Evolutionary conservation across 306 rosid genomes (phyloP).

Genomic region (Senna siamea): DNA sequence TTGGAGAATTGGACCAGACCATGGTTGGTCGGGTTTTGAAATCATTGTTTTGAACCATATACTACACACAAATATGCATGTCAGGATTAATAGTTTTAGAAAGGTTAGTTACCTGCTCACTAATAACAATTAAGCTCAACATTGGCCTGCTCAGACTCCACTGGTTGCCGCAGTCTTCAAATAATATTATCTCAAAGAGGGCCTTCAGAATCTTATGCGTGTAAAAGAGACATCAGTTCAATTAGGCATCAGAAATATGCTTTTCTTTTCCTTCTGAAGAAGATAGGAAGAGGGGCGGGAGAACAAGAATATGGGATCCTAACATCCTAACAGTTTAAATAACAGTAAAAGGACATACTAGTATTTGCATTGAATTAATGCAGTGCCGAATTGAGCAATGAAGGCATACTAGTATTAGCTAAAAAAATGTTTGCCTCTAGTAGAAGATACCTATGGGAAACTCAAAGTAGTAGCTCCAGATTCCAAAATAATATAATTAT

Average conservation of each 20-base stretch:
- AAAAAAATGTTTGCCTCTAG: not conserved
- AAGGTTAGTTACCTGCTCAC: constrained; percentile 69
- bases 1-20: too few species aligned
- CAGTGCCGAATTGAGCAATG: not conserved
- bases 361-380: constrained; percentile 20
- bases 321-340: not conserved
- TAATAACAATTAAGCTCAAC: constrained; percentile 91
- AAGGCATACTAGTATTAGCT: constrained; percentile 23
- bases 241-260: constrained; percentile 9
- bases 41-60: not conserved
- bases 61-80: not conserved
- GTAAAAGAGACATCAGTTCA: constrained; percentile 44
- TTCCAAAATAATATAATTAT: constrained; percentile 4
- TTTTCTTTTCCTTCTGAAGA: not conserved
- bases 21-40: too few species aligned
- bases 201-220: constrained; percentile 75
- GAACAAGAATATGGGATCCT: not conserved
- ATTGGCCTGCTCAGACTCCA: constrained; percentile 98
- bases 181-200: constrained; percentile 86
- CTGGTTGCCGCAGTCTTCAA: constrained; percentile 92
- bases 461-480: not conserved
- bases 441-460: too few species aligned
- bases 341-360: not conserved
- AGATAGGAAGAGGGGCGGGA: not conserved
- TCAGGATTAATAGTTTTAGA: not conserved